phyloP scores from a whole-genome alignment of 192 early-diverging fungal species.

The Rhizoclosmatium sp. region DNA sequence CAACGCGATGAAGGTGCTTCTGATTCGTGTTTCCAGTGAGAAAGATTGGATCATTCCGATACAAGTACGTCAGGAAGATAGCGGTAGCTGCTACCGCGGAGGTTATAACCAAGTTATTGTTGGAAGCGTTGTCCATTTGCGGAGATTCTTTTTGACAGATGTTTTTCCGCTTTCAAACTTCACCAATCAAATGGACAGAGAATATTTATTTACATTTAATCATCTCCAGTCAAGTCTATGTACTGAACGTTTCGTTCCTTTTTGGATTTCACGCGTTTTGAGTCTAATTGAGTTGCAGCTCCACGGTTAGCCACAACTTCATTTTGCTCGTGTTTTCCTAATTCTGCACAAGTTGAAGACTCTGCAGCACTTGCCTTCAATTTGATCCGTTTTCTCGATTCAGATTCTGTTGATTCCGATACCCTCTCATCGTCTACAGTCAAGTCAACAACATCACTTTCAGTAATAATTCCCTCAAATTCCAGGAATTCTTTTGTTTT shows the following conservation, averaged over 20 bases:
- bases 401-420: no score
- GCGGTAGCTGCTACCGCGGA: no score
- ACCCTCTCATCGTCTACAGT: no score
- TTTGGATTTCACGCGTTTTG: neutral
- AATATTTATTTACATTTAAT: neutral
- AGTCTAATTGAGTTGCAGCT: neutral
- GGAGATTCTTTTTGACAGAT: no score
- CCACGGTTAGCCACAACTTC: neutral
- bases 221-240: slow-evolving; percentile 18
- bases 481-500: slow-evolving; percentile 13
- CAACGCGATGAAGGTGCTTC: neutral
- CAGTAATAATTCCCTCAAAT: slow-evolving; percentile 8
- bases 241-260: neutral
- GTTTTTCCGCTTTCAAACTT: no score
- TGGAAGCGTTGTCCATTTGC: no score
- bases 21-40: neutral
- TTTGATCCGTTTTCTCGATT: neutral
- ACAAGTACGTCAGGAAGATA: neutral
- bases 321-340: neutral
- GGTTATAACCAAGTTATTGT: no score
- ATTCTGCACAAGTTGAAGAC: neutral
- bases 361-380: neutral
- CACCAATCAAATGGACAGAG: no score
- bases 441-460: neutral
- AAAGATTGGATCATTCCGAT: neutral